Conservation (phyloP, 768 basidiomycete genomes). For the Mycena vulgaris region DNA sequence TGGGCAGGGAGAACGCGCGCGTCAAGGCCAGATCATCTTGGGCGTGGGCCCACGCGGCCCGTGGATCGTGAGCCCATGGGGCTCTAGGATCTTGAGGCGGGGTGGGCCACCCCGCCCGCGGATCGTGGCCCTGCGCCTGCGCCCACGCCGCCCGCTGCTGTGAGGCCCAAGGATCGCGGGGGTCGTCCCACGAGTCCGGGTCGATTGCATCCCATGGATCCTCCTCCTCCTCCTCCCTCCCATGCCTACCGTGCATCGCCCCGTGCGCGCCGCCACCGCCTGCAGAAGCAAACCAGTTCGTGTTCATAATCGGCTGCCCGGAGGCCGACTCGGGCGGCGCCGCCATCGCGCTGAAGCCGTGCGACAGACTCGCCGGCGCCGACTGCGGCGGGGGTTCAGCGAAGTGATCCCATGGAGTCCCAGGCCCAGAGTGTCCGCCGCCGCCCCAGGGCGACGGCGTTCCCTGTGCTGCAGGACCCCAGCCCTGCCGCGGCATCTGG, state of each 20-base stretch:
- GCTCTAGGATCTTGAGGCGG: neutral
- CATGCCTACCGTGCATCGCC: neutral
- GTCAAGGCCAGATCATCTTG: neutral
- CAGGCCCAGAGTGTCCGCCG: neutral
- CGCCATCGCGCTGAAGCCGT: constrained; percentile 29
- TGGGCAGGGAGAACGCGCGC: constrained; percentile 13
- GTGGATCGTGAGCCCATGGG: neutral
- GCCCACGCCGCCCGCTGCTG: neutral
- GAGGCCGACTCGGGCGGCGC: constrained; percentile 27
- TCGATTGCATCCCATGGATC: neutral
- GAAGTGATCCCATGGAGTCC: constrained; percentile 24
- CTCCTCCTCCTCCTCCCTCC: neutral
- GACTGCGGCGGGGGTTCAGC: constrained; percentile 4
- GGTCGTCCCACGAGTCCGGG: neutral
- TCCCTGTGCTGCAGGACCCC: constrained; percentile 25
- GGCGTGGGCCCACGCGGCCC: neutral
- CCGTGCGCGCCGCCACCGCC: neutral
- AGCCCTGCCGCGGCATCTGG: constrained; percentile 27
- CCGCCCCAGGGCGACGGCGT: neutral
- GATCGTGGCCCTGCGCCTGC: neutral
- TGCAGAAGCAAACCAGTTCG: constrained; percentile 14
- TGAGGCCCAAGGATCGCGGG: neutral
- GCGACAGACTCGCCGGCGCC: neutral
- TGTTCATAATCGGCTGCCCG: constrained; percentile 17
- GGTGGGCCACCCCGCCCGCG: neutral